Evolutionary conservation across 495 filamentous ascomycete genomes (phyloP).

Genomic region (Neurospora sp.): DNA sequence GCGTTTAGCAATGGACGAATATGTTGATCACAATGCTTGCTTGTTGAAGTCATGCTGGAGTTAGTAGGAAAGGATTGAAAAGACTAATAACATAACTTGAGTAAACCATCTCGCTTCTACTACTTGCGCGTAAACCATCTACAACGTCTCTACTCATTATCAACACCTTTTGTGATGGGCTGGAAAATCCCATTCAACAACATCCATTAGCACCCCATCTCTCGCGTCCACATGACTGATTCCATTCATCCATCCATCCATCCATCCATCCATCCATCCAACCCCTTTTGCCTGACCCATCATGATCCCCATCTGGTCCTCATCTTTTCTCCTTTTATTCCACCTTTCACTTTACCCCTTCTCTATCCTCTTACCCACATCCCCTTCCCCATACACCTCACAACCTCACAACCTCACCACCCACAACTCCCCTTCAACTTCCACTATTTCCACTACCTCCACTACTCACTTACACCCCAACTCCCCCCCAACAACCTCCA

Average conservation of each 20-base stretch:
- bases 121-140: background rate
- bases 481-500: slow-evolving; percentile 58
- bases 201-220: background rate
- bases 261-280: background rate
- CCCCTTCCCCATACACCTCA: background rate
- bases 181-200: background rate
- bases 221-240: background rate
- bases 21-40: background rate
- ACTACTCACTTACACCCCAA: slow-evolving; percentile 40
- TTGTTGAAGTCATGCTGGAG: background rate
- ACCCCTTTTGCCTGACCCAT: background rate
- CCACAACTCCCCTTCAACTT: too few relatives aligned
- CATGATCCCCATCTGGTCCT: background rate
- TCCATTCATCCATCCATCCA: too few relatives aligned
- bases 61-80: background rate
- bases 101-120: background rate
- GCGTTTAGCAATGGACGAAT: background rate
- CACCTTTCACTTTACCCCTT: background rate
- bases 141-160: background rate
- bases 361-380: background rate
- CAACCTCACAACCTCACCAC: too few relatives aligned
- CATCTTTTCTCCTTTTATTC: background rate
- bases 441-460: background rate
- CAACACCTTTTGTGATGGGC: background rate
- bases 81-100: background rate